These are phyloP conservation scores for Davidsoniella neocaledoniae DNA, from an alignment of 2,329 filamentous ascomycete genomes.

Conservation along the genomic window DNA sequence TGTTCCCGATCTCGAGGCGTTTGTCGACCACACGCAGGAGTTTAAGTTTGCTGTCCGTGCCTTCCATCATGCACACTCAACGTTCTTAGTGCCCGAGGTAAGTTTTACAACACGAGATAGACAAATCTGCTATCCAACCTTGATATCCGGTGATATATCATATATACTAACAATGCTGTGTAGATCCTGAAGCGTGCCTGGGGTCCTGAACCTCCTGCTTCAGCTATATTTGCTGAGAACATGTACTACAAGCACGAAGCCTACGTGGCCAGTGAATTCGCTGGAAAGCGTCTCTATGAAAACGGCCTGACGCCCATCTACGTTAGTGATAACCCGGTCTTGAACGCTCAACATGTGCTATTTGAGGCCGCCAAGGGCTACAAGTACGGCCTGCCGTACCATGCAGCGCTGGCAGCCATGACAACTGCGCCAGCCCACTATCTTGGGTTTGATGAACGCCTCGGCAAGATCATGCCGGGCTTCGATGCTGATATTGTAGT, in stretches of 20 bases:
- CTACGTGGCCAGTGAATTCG: conserved; percentile 46
- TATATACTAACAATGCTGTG: neutral
- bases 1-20: conserved; percentile 49
- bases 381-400: conserved; percentile 43
- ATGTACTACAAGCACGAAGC: conserved; percentile 58
- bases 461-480: conserved; percentile 44
- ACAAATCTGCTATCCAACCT: too few relatives aligned
- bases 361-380: conserved; percentile 46
- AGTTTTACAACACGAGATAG: conserved; percentile 9
- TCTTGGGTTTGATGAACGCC: conserved; percentile 37
- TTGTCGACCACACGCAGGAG: conserved; percentile 54
- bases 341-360: conserved; percentile 53
- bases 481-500: conserved; percentile 45
- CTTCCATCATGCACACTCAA: conserved; percentile 55
- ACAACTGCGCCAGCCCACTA: conserved; percentile 42
- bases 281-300: conserved; percentile 49
- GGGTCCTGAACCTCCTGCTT: conserved; percentile 35
- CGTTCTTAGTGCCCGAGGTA: conserved; percentile 48
- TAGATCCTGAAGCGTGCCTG: conserved; percentile 39
- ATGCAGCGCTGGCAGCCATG: conserved; percentile 39
- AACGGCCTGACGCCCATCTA: conserved; percentile 48
- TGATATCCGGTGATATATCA: conserved; percentile 4
- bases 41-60: conserved; percentile 50
- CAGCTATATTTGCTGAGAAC: conserved; percentile 52
- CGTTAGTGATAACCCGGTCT: conserved; percentile 53